Evolutionary conservation across 352 stramenopile genomes (phyloP), one percentile per base, ranked within the genome.

Genomic region (Phytophthora meadii): DNA sequence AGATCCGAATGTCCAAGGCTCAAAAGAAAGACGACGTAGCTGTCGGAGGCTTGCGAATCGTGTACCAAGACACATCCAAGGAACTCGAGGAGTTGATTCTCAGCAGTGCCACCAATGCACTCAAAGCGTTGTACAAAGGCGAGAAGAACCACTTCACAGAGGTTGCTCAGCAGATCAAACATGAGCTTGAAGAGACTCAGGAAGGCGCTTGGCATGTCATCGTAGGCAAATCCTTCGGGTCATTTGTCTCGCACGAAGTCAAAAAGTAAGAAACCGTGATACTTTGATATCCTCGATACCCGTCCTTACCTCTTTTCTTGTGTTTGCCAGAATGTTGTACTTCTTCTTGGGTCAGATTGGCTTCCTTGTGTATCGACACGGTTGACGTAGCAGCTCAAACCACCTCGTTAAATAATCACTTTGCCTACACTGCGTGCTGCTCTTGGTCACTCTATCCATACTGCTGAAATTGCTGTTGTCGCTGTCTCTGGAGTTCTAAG

Each of bases 61-160:
- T 93, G 58, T 89, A 93, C 68, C 65, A 86, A 46, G 83, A 93
- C 62, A 79, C 77, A 4, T 72, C 78, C 19, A 87, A 84, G 68
- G 82, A 93, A 34, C 63, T 93, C 8, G 77, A 93, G 51, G 85
- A 93, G 44, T 63, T 89, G 28, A 86, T 93, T 40, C 71, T 93
- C 30, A 57, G 56, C 2, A 92, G 82, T 61, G 84, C 83, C 49
- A 92, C 84, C 15, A 93, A 93, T 52, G 87, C 88, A 7, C 77
- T 96, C 36, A 88, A 90, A 61, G 77, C 82, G 4, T 69, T 93
- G 15, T 94, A 92, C 81, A 94, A 95, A 44, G 85, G 85, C 58
- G 85, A 96, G 47, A 92, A 94, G 66, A 90, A 67, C 45, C 84
- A 93, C 50, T 94, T 93, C 65, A 90, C 84, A 3, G 82, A 95